Evolutionary conservation across 495 filamentous ascomycete genomes (phyloP).

Genomic region (Filosporella fistucella): DNA sequence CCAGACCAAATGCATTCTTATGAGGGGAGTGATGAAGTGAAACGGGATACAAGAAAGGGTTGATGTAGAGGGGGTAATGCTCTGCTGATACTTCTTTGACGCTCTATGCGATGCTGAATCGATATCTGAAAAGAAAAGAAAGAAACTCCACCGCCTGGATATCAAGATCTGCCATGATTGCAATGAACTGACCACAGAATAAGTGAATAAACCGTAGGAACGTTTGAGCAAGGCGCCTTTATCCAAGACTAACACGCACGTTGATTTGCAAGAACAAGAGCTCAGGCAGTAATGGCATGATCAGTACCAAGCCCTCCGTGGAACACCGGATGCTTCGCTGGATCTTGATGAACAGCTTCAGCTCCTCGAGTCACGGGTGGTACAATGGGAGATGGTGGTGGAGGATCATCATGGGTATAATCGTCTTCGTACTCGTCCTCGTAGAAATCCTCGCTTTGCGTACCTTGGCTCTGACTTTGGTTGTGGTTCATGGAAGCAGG

Average conservation of each 20-base stretch:
- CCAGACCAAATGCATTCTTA: slow-evolving; percentile 4
- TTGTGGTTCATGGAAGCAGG: slow-evolving; percentile 32
- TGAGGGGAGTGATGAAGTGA: slow-evolving; percentile 14
- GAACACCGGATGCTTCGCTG: neutral
- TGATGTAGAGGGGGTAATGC: neutral
- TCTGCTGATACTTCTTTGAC: slow-evolving; percentile 6
- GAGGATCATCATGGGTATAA: slow-evolving; percentile 21
- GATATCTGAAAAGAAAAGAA: slow-evolving; percentile 7
- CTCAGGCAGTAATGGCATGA: neutral
- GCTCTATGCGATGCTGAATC: slow-evolving; percentile 15
- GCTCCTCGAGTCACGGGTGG: neutral
- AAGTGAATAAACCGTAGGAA: neutral
- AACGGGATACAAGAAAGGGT: slow-evolving; percentile 6
- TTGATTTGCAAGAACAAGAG: neutral
- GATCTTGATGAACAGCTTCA: slow-evolving; percentile 8
- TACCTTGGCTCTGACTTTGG: slow-evolving; percentile 34
- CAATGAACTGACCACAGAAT: neutral
- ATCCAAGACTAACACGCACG: neutral
- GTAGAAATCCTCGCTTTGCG: slow-evolving; percentile 49
- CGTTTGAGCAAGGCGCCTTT: neutral
- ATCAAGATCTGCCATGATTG: neutral
- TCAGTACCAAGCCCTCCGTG: neutral
- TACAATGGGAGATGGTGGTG: slow-evolving; percentile 16
- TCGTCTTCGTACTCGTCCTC: slow-evolving; percentile 54
- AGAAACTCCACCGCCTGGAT: slow-evolving; percentile 3